Evolutionary conservation across 176 grass and related monocot species (phyloP).

Genomic region (Oryza australiensis): DNA sequence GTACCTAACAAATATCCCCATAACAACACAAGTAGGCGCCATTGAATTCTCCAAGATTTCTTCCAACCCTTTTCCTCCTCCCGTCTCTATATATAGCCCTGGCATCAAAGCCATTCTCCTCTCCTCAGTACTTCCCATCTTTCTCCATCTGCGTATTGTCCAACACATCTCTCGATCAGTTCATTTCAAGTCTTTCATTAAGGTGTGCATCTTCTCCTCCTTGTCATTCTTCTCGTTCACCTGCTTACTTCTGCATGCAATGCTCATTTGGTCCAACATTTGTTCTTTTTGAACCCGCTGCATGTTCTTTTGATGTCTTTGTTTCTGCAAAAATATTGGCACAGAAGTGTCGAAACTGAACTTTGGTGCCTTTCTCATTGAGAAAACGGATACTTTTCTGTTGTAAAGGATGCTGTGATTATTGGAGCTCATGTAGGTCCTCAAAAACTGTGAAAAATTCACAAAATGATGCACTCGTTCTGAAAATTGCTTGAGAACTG

Average conservation of each 20-base stretch:
- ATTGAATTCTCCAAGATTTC: constrained; percentile 48
- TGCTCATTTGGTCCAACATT: constrained; percentile 5
- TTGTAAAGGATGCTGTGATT: neutral
- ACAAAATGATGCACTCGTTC: neutral
- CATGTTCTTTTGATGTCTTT: neutral
- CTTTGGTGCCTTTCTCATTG: neutral
- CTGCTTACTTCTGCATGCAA: constrained; percentile 22
- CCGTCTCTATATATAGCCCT: constrained; percentile 46
- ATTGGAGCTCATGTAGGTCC: constrained; percentile 7
- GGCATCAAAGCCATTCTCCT: constrained; percentile 32
- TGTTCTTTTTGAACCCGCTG: neutral
- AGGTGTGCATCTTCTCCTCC: constrained; percentile 40
- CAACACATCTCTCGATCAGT: neutral
- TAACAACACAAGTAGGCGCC: constrained; percentile 34
- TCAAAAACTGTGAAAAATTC: neutral
- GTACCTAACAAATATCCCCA: constrained; percentile 20
- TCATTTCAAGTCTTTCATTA: neutral
- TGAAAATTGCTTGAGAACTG: constrained; percentile 1
- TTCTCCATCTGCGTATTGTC: constrained; percentile 14
- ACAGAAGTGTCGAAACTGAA: neutral
- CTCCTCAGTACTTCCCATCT: constrained; percentile 27
- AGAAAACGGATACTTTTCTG: neutral
- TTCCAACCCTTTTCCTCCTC: neutral
- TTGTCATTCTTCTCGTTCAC: neutral
- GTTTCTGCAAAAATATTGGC: constrained; percentile 17